These are phyloP conservation scores for Puccinia hordei DNA, from an alignment of 1,284 basidiomycete genomes.

Conservation along the genomic window DNA sequence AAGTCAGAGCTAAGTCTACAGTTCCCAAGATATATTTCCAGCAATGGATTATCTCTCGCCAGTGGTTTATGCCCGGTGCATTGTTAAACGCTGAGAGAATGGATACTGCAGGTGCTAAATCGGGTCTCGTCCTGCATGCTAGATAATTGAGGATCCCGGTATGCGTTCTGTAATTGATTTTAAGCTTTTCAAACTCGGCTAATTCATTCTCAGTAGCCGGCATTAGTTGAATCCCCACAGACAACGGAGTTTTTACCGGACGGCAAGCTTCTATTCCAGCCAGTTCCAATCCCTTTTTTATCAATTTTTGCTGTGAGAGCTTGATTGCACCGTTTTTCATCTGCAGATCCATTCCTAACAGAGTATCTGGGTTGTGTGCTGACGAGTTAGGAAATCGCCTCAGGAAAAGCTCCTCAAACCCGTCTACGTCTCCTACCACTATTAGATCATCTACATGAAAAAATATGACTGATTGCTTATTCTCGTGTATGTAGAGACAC, in stretches of 20 bases:
- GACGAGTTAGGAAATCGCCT: background rate
- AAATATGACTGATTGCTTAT: background rate
- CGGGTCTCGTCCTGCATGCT: background rate
- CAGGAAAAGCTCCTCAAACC: background rate
- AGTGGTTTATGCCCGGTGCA: background rate
- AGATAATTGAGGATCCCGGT: slow-evolving; percentile 13
- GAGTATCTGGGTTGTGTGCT: background rate
- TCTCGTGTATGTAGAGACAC: slow-evolving; percentile 1
- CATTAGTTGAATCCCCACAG: background rate
- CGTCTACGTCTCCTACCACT: background rate
- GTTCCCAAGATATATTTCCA: background rate
- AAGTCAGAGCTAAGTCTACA: too few species aligned
- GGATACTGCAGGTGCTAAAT: background rate
- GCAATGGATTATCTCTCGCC: background rate
- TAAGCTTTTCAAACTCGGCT: background rate
- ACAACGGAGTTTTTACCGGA: slow-evolving; percentile 3
- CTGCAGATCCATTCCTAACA: background rate
- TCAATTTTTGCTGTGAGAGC: background rate
- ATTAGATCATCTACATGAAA: slow-evolving; percentile 12
- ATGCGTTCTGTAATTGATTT: background rate
- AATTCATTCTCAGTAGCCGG: background rate
- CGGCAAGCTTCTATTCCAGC: background rate
- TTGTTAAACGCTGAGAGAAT: background rate
- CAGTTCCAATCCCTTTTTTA: background rate
- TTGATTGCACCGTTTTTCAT: background rate